Base-by-base conservation (phyloP, 352 stramenopile genomes). In the Plasmopara viticola region DNA sequence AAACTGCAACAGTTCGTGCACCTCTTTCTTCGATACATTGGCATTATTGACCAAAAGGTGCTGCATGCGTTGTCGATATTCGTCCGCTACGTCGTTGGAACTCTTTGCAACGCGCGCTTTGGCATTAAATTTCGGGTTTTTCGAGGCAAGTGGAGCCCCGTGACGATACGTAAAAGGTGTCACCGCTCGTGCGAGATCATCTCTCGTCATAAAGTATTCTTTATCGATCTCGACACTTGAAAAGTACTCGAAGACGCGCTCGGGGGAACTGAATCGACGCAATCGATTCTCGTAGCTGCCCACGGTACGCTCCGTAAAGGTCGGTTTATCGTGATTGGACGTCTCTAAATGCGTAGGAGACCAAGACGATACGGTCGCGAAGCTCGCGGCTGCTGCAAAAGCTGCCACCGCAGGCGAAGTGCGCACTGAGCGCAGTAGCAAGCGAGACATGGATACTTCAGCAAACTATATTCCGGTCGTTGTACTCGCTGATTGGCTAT, bases 171-270 rank as follows among this genome's bases (percentile, higher is more conserved):
- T 87, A 55, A 87, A 95, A 15, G 84, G 86, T 44, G 81, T 93
- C 44, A 95, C 65, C 5, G 84, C 84, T n/a, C 84, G 69, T 37
- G 83, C 79, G 15, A 95, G 61, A 64, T 95, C 86, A 9, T 73
- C 68, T 28, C 74, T 74, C 30, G 83, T 94, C 86, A 95, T 95
- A 57, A 72, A 93, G 50, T 66, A 86, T 39, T 94, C 66, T 47
- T 75, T 69, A 45, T 93, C 74, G 58, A 94, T 68, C 62, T 90
- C 69, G 2, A 95, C 79, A 48, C 76, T 89, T 14, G 86, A 90
- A 53, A 95, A 95, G 62, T 95, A 95, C 74, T 92, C 81, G 52
- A 95, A 95, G 9, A 95, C 81, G 51, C 85, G 85, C 70, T 94
- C 84, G 18, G 86, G 86, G 9, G 75, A 73, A 53, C 74, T 88